Evolutionary conservation across 108 stramenopile genomes (phyloP), one percentile per base, ranked within the genome.

Genomic region (Nannochloropsis gaditana): DNA sequence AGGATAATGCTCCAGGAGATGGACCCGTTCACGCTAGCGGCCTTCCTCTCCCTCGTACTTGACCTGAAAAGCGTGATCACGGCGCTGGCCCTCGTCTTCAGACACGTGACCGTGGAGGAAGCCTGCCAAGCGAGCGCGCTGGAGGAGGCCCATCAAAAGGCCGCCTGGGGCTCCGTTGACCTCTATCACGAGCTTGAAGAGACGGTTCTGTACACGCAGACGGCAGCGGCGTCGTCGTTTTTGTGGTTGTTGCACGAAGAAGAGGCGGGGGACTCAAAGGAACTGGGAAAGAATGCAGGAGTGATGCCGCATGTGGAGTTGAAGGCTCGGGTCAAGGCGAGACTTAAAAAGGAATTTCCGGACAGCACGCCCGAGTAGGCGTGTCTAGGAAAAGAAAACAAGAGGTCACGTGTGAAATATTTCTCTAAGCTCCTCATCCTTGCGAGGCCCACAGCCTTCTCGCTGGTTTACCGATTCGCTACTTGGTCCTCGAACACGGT

Each of bases 11-110:
- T 73, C n/a, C 59, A 73, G 59, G 59, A 73, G 59, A 73, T 73
- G 59, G 59, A 73, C 59, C 59, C 59, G 19, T 73, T 73, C n/a
- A 73, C 59, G 3, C 5, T 73, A 1, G 59, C 59, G n/a, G 59
- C 59, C 4, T 73, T 73, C 59, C 59, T 73, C 59, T 73, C 59
- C n/a, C 59, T 73, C n/a, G 59, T 73, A n/a, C 59, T 73, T 6
- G 59, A 73, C n/a, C 59, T 73, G 19, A 73, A 73, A n/a, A 73
- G 59, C n/a, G 59, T 73, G 59, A 73, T 73, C 59, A 73, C 59
- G 15, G 59, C 59, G 6, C n/a, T 73, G 59, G 59, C 59, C n/a
- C 19, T 73, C 19, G 59, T 73, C 19, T 73, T 73, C 6, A 73
- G 59, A n/a, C 59, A 73, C 6, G 59, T 73, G 59, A 73, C 59